Percentiles rank a stretch among this genome's conserved stretches.
These are phyloP conservation scores for Anastatica hierochuntica DNA, from an alignment of 345 rosid genomes.

Conservation along the genomic window DNA sequence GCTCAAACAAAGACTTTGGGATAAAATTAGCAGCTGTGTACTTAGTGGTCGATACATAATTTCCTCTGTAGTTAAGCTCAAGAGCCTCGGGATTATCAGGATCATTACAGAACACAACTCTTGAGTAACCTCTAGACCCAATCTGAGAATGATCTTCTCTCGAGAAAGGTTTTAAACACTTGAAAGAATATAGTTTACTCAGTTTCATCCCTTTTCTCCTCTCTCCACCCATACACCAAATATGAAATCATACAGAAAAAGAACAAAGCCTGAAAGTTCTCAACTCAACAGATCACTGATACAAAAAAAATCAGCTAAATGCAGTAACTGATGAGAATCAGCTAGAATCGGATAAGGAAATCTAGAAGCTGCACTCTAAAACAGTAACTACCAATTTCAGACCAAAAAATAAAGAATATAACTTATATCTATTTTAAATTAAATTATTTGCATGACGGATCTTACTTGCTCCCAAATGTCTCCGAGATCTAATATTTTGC, in stretches of 20 bases:
- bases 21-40: constrained; percentile 62
- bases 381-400: constrained; percentile 12
- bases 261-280: too few relatives aligned
- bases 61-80: constrained; percentile 51
- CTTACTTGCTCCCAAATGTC: constrained; percentile 15
- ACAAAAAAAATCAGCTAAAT: too few relatives aligned
- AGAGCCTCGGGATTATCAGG: constrained; percentile 54
- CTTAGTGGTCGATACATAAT: constrained; percentile 84
- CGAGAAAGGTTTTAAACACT: constrained; percentile 35
- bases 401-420: background rate
- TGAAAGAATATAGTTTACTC: constrained; percentile 56
- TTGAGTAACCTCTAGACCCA: constrained; percentile 66
- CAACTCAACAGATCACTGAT: too few relatives aligned
- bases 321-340: too few relatives aligned
- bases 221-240: constrained; percentile 22
- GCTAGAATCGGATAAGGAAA: background rate
- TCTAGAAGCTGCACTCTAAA: constrained; percentile 12
- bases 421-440: background rate
- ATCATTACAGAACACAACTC: constrained; percentile 83
- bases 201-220: constrained; percentile 32
- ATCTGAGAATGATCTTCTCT: constrained; percentile 45
- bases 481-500: background rate
- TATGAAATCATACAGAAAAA: background rate
- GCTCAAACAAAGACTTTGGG: constrained; percentile 96
- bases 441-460: background rate